A percentile compares a stretch with the other conserved stretches of the same genome.
Conservation (phyloP, 2,329 filamentous ascomycete genomes). For the Ophiosphaerella narmari region DNA sequence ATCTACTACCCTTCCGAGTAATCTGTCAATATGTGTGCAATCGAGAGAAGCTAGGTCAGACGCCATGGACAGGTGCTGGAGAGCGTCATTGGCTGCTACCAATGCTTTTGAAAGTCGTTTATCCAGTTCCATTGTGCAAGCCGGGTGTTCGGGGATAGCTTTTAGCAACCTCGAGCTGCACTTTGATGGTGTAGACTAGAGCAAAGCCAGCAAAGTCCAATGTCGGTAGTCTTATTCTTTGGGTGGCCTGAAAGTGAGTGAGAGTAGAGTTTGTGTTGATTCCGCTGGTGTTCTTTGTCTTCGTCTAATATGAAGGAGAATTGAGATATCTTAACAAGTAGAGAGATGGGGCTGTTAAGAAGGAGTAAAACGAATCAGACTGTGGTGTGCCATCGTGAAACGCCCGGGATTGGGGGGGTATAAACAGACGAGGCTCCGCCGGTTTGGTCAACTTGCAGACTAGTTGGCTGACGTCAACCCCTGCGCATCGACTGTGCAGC, state of each 20-base stretch:
- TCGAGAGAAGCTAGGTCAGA: constrained; percentile 36
- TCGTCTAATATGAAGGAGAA: constrained; percentile 12
- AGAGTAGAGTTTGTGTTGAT: constrained; percentile 9
- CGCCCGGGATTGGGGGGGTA: constrained; percentile 17
- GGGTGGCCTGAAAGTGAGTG: constrained; percentile 13
- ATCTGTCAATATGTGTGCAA: constrained; percentile 41
- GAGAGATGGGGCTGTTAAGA: constrained; percentile 19
- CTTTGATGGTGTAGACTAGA: constrained; percentile 4
- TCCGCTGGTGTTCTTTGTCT: constrained; percentile 21
- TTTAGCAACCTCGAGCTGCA: not conserved
- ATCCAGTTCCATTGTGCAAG: constrained; percentile 34
- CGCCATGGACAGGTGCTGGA: constrained; percentile 42
- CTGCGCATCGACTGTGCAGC: constrained; percentile 6
- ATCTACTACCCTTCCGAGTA: constrained; percentile 41
- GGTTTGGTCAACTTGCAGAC: constrained; percentile 11
- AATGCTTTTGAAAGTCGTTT: constrained; percentile 37
- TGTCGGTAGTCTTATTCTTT: constrained; percentile 11
- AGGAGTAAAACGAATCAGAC: constrained; percentile 8
- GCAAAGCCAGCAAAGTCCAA: constrained; percentile 5
- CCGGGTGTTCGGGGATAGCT: constrained; percentile 2
- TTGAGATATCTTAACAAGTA: constrained; percentile 18
- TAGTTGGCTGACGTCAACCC: constrained; percentile 23
- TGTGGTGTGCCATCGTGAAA: constrained; percentile 16
- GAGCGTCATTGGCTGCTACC: constrained; percentile 40
- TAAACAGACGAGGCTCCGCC: constrained; percentile 26